These are phyloP conservation scores for Plasmodium gonderi DNA, from an alignment of 169 alveolate genomes.

Conservation along the genomic window DNA sequence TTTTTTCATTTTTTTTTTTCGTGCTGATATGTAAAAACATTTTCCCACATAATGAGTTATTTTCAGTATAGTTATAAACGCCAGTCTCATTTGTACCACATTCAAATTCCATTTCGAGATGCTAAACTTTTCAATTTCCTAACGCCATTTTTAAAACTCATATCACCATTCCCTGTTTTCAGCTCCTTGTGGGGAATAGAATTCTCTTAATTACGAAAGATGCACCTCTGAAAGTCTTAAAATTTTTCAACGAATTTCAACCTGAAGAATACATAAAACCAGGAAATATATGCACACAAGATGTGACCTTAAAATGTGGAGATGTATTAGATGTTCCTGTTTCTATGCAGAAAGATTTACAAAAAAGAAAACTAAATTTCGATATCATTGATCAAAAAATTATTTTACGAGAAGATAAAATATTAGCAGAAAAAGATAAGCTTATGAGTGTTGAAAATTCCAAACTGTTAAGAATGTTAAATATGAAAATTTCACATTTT, in stretches of 20 bases:
- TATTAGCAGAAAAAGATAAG: conserved; percentile 72
- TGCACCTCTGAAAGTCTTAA: conserved; percentile 54
- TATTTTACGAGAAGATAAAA: conserved; percentile 53
- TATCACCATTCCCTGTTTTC: background rate
- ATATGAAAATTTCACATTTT: conserved; percentile 72
- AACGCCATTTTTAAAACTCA: background rate
- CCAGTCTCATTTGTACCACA: background rate
- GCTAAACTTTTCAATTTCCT: background rate
- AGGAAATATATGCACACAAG: conserved; percentile 52
- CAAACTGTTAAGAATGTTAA: conserved; percentile 69
- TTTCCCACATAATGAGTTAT: too few relatives aligned
- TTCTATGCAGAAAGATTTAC: conserved; percentile 76
- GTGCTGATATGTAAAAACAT: too few relatives aligned
- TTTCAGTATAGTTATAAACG: background rate
- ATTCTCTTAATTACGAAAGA: conserved; percentile 60
- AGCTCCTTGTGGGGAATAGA: conserved; percentile 72
- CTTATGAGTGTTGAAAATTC: conserved; percentile 48
- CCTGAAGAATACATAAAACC: conserved; percentile 70
- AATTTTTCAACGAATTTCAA: conserved; percentile 73
- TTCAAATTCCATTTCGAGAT: background rate
- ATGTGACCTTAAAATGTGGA: conserved; percentile 56
- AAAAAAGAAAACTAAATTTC: conserved; percentile 65
- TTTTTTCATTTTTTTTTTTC: background rate
- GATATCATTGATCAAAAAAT: conserved; percentile 74
- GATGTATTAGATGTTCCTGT: conserved; percentile 63